Evolutionary conservation across 768 basidiomycete species (phyloP).

Genomic region (Suillus cothurnatus): DNA sequence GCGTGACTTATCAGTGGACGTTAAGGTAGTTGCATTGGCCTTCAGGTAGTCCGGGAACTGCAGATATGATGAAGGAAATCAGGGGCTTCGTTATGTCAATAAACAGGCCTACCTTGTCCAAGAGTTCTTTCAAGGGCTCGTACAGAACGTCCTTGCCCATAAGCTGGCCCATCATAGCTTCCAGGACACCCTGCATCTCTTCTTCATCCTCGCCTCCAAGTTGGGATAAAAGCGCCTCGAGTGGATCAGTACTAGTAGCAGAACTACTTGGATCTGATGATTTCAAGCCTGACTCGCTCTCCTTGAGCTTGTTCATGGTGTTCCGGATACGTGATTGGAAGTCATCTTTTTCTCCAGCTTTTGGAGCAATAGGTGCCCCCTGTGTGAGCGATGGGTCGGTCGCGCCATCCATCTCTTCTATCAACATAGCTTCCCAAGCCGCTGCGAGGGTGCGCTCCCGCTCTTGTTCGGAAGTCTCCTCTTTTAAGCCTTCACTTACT

Average conservation of each 20-base stretch:
- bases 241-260: conserved; percentile 31
- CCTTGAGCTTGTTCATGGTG: conserved; percentile 74
- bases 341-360: conserved; percentile 31
- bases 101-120: conserved; percentile 54
- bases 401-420: conserved; percentile 57
- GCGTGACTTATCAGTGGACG: conserved; percentile 59
- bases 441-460: conserved; percentile 49
- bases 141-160: conserved; percentile 34
- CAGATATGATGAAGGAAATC: background rate
- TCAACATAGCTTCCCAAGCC: conserved; percentile 73
- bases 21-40: conserved; percentile 53
- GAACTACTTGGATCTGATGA: conserved; percentile 16
- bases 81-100: conserved; percentile 4
- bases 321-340: conserved; percentile 74
- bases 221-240: conserved; percentile 57
- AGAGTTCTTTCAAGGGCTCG: conserved; percentile 75
- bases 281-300: conserved; percentile 53
- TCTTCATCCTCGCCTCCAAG: conserved; percentile 48
- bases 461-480: conserved; percentile 3
- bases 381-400: conserved; percentile 15
- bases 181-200: conserved; percentile 68
- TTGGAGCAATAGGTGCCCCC: conserved; percentile 2
- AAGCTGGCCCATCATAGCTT: conserved; percentile 55
- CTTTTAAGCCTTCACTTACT: conserved; percentile 19
- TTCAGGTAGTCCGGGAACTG: conserved; percentile 81